These are phyloP conservation scores for Trichophyton schoenleinii DNA, from an alignment of 2,329 filamentous ascomycete species.

Conservation along the genomic window DNA sequence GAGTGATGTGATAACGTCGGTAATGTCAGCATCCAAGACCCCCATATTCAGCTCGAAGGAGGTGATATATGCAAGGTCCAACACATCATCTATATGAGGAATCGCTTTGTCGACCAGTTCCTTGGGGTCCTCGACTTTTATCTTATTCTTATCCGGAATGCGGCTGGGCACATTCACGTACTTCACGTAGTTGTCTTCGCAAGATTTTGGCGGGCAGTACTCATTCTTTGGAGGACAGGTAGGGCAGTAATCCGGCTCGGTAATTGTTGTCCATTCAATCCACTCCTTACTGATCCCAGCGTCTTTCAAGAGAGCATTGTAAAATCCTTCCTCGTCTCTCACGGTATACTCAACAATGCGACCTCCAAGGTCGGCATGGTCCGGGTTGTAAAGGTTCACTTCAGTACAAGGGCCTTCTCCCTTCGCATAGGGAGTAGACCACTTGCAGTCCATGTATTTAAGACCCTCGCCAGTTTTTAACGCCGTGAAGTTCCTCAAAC, in stretches of 20 bases:
- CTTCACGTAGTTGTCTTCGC: not conserved
- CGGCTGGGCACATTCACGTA: not conserved
- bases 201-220: not conserved
- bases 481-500: not conserved
- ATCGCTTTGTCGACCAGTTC: not conserved
- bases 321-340: not conserved
- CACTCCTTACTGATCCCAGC: slow-evolving; percentile 1
- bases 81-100: not conserved
- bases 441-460: slow-evolving; percentile 6
- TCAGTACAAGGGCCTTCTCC: not conserved
- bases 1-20: not conserved
- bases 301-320: not conserved
- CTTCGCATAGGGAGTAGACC: not conserved
- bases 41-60: not conserved
- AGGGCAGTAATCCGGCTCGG: not conserved
- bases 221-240: not conserved
- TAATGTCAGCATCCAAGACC: not conserved
- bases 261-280: not conserved
- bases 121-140: not conserved
- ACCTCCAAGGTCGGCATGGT: not conserved
- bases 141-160: not conserved
- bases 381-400: not conserved
- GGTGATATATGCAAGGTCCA: not conserved
- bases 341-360: not conserved
- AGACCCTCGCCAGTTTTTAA: not conserved